A percentile compares a stretch with the other conserved stretches of the same genome.
phyloP scores from a whole-genome alignment of 306 rosid genomes.

The Vigna mungo region DNA sequence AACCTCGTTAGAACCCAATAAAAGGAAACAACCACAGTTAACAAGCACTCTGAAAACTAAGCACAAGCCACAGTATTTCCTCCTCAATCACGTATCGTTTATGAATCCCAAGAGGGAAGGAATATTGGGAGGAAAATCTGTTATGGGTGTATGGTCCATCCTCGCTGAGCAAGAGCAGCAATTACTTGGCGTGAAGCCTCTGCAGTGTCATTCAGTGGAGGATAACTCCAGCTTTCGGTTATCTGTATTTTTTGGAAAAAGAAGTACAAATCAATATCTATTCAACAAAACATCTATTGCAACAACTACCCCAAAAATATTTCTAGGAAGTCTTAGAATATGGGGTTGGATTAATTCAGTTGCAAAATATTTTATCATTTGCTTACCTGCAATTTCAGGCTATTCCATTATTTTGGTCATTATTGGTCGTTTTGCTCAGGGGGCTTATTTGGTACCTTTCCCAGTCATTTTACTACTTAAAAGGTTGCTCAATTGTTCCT shows the following conservation, averaged over 20 bases:
- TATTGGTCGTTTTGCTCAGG: no score
- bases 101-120: slow-evolving; percentile 8
- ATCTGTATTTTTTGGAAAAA: slow-evolving; percentile 55
- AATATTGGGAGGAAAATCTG: slow-evolving; percentile 16
- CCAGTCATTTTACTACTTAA: no score
- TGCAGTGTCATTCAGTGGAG: slow-evolving; percentile 83
- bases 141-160: slow-evolving; percentile 69
- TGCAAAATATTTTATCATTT: no score
- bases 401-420: no score
- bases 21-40: slow-evolving; percentile 19
- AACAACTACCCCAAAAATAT: background rate
- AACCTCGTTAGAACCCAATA: slow-evolving; percentile 12
- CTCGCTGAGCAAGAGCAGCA: slow-evolving; percentile 70
- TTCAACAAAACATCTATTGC: slow-evolving; percentile 15
- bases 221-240: slow-evolving; percentile 75
- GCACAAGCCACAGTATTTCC: slow-evolving; percentile 4
- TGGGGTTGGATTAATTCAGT: background rate
- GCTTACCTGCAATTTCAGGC: no score
- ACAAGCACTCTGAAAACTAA: slow-evolving; percentile 20
- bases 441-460: no score
- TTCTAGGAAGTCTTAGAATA: background rate
- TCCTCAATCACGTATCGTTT: slow-evolving; percentile 11
- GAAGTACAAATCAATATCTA: background rate
- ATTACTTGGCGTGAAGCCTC: slow-evolving; percentile 73
- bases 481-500: no score